Base-by-base conservation (phyloP, 2,329 filamentous ascomycete species). In the Aspergillus spinulosporus region DNA sequence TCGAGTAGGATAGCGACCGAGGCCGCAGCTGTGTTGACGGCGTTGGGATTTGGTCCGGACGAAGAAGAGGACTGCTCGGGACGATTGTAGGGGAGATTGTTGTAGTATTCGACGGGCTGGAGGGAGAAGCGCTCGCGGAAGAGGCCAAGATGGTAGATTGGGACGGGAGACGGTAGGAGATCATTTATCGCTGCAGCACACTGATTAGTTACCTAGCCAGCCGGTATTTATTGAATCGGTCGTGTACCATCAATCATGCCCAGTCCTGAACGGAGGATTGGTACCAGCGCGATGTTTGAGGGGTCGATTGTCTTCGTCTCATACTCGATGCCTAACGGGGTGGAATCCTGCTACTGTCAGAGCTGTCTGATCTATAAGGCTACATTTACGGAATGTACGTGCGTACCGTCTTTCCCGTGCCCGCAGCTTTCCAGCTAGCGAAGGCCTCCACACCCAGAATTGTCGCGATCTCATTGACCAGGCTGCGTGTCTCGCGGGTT, bases 101-200 rank as follows among this genome's bases (percentile, higher is more conserved):
- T 97, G 83, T 97, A 97, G 83, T 97, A 96, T 77, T 96, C 92
- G 57, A 97, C 92, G 2, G 92, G 91, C 67, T 91, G 86, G 55
- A 97, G 86, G 44, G 90, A 93, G 55, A 85, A 85, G 58, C 89
- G 90, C 72, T 97, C 92, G 69, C 92, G 90, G 81, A 93, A 97
- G 69, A 97, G 88, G 63, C 94, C 93, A 5, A 97, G 88, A 73
- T 97, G 93, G 78, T 97, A 92, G 62, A 97, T 84, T 5, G 92
- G 88, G 32, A 93, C 89, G 11, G 90, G 83, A 37, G 75, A 71
- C 14, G 93, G 92, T 57, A 97, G 90, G 67, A 97, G 82, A 29
- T 86, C 87, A 77, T 93, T 88, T 44, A 96, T 79, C 28, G 91
- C 89, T 65, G 28, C 21, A 21, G 21, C 21, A 21, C n/a, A 47